Evolutionary conservation across 2,329 filamentous ascomycete species (phyloP).

Genomic region (Mycosphaerella sp.): DNA sequence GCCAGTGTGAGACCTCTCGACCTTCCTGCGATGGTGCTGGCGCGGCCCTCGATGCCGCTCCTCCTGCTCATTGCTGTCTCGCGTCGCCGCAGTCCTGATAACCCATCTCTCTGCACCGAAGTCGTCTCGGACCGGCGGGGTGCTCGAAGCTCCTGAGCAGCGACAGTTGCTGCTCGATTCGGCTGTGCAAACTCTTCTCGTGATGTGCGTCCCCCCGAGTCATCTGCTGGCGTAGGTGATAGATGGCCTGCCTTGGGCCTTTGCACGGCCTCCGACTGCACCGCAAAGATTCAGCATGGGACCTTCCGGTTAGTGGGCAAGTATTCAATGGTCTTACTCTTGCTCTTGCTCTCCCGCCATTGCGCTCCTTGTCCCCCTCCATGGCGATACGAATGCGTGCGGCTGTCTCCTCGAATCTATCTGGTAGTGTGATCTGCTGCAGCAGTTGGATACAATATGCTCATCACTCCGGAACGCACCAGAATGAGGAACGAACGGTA

Average conservation of each 20-base stretch:
- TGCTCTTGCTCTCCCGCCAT: slow-evolving; percentile 6
- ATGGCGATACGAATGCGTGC: neutral
- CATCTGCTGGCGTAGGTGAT: slow-evolving; percentile 3
- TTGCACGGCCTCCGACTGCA: slow-evolving; percentile 11
- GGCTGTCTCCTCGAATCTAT: neutral
- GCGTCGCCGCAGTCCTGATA: slow-evolving; percentile 13
- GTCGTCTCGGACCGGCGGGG: slow-evolving; percentile 8
- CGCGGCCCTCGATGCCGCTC: slow-evolving; percentile 8
- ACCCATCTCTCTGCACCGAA: slow-evolving; percentile 6
- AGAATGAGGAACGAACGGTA: neutral
- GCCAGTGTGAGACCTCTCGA: slow-evolving; percentile 17
- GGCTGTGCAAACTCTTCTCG: slow-evolving; percentile 9
- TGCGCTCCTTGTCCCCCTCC: neutral
- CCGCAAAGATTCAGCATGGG: neutral
- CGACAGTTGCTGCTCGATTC: slow-evolving; percentile 13
- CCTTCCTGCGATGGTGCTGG: slow-evolving; percentile 15
- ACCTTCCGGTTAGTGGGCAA: neutral
- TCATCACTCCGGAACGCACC: neutral
- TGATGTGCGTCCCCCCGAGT: neutral
- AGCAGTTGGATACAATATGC: neutral
- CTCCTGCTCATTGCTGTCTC: slow-evolving; percentile 14
- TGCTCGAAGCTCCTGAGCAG: slow-evolving; percentile 6
- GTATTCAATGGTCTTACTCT: neutral
- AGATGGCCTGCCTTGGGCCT: slow-evolving; percentile 1
- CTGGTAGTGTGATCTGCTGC: neutral